Percentiles rank a stretch among this genome's conserved stretches.
Evolutionary conservation across 192 early-diverging fungal species (phyloP).

Genomic region (Lobosporangium transversale): DNA sequence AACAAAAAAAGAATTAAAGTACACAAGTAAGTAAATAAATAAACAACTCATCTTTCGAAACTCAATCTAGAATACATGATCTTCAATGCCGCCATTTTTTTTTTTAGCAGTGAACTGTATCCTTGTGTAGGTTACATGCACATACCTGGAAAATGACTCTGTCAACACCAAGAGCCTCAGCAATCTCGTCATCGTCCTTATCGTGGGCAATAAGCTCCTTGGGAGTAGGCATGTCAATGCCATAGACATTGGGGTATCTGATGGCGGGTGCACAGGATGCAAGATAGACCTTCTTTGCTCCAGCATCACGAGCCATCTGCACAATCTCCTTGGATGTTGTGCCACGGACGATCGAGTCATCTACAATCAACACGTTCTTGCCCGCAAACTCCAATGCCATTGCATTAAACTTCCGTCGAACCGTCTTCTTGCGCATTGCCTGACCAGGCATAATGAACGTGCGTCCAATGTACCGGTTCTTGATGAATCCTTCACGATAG

Average conservation of each 20-base stretch:
- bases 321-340: constrained; percentile 99
- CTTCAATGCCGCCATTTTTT: too few relatives aligned
- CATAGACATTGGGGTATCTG: constrained; percentile 98
- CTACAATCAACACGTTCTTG: constrained; percentile 97
- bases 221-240: constrained; percentile 99
- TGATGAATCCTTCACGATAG: constrained; percentile 99
- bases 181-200: constrained; percentile 85
- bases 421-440: constrained; percentile 87
- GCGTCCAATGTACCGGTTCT: constrained; percentile 98
- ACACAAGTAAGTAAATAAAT: too few relatives aligned
- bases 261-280: constrained; percentile 98
- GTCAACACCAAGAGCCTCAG: constrained; percentile 93
- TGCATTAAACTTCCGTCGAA: constrained; percentile 97
- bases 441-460: constrained; percentile 99
- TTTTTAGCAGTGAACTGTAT: too few relatives aligned
- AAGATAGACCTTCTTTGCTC: constrained; percentile 99
- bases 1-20: too few relatives aligned
- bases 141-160: constrained; percentile 94
- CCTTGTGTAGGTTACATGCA: too few relatives aligned
- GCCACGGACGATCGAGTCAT: constrained; percentile 99
- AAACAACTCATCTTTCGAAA: too few relatives aligned
- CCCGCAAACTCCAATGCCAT: constrained; percentile 97
- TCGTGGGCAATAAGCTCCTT: constrained; percentile 89
- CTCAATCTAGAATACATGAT: too few relatives aligned
- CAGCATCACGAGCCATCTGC: constrained; percentile 98